Evolutionary conservation across 768 basidiomycete genomes (phyloP), one percentile per base, ranked within the genome.

Genomic region (Rhizopogon vinicolor): DNA sequence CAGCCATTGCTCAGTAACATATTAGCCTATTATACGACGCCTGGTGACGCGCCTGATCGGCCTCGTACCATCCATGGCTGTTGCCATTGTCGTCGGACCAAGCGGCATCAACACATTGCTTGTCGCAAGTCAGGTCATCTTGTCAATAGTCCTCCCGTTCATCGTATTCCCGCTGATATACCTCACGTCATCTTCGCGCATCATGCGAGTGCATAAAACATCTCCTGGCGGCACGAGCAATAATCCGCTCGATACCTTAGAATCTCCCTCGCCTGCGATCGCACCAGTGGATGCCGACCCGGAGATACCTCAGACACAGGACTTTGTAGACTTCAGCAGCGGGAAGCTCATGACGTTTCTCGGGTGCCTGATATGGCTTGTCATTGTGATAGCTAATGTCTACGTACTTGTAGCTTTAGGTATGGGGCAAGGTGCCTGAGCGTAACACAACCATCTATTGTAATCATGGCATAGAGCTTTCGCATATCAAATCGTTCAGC

Each of bases 111-210:
- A 87, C 64, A 72, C 81, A 2, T 79, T 98, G 31, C 84, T 98
- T n/a, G 87, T 98, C 42, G 83, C 79, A 2, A 91, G 84, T 3
- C 94, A 97, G 68, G 94, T 95, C 52, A 77, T 86, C 37, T 78
- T 98, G 29, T 86, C 87, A 28, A 79, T 96, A 66, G 82, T 91
- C 8, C 80, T 95, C 4, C 93, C 93, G 0, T 93, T 93, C 72
- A 79, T 94, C 72, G 80, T 85, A n/a, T 77, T 91, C 59, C 93
- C 92, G 0, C 78, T 93, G 53, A 73, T 94, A 50, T 91, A 76
- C 63, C 78, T 91, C 63, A 92, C 91, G 14, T 74, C 85, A 60
- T 75, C 73, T 7, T 82, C 82, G 56, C 68, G 75, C 8, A 76
- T 93, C 63, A 94, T 94, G 93, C 76, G 75, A 9, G 84, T 87